Conservation (phyloP, 1,284 basidiomycete genomes). For the Ceratobasidium sp. region DNA sequence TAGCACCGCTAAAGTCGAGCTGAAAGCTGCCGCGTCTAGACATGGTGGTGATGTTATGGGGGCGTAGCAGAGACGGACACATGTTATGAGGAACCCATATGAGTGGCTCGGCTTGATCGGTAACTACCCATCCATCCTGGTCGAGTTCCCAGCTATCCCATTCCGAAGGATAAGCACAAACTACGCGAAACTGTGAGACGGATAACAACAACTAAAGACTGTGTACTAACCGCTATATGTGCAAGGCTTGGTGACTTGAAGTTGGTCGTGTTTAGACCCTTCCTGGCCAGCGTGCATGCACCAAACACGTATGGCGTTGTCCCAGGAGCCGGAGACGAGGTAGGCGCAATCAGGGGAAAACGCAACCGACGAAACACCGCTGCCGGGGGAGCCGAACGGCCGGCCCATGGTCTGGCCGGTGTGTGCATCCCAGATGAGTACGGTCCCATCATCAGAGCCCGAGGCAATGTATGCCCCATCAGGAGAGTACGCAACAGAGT, state of each 20-base stretch:
- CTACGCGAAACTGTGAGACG: background rate
- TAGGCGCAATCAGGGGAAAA: too few relatives aligned
- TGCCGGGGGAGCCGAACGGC: too few relatives aligned
- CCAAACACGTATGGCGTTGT: too few relatives aligned
- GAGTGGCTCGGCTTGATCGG: background rate
- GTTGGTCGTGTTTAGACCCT: too few relatives aligned
- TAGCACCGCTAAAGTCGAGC: background rate
- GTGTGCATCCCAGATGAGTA: too few relatives aligned
- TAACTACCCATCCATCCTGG: background rate
- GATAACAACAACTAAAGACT: background rate
- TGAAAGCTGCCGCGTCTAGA: background rate
- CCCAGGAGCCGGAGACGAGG: too few relatives aligned
- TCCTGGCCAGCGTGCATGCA: too few relatives aligned
- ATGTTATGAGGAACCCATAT: conserved; percentile 5
- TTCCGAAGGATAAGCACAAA: background rate
- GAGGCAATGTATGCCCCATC: too few relatives aligned
- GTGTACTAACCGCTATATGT: background rate
- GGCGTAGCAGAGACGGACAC: background rate
- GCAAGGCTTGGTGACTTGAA: too few relatives aligned
- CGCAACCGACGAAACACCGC: background rate
- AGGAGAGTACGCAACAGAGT: too few relatives aligned
- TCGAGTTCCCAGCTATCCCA: background rate
- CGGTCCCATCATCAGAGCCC: too few relatives aligned
- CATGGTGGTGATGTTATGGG: background rate
- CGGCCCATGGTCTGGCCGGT: too few relatives aligned